Base-by-base conservation (phyloP, 1,139 yeast species). In the Sugiyamaella xylanicola region DNA sequence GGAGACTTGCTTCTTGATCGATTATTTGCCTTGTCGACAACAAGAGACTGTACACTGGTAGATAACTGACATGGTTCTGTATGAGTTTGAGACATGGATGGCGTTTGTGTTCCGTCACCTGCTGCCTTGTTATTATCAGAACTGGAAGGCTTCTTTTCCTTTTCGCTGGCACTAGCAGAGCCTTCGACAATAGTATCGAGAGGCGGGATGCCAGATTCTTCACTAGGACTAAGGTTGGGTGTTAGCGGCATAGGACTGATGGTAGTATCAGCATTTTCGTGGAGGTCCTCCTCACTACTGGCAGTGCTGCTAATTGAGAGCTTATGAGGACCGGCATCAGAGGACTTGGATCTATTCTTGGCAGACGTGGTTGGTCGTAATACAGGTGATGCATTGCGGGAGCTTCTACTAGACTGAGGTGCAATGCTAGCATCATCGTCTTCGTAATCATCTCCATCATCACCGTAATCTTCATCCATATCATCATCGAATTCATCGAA, bases 401-500 rank as follows among this genome's bases (percentile, higher is more conserved):
- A 46, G 13, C 35, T 46, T 13, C n/a, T 25, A 2, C 39, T 39
- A n/a, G 52, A 40, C 39, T 29, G 45, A 17, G 22, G 9, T 7
- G 41, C 40, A 2, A 48, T 15, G 15, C 48, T 43, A 9, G 51
- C 53, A 13, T 53, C 59, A 15, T 62, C 62, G 20, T 60, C 61
- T 19, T 59, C 61, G 4, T 51, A 58, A 27, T 56, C 59, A 20
- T 56, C 62, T 3, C 51, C 57, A 36, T 58, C 56, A 19, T 61
- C 65, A 17, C 59, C 61, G 27, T 57, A 54, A 44, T 60, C 66
- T 29, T 63, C 66, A 36, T 65, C 67, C 2, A 55, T 58, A 36
- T 62, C 65, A 36, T 61, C 66, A 27, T 62, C 66, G 46, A 64
- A 62, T 44, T 61, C 64, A 40, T 63, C 68, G 50, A 61, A 63